Evolutionary conservation across 2,329 filamentous ascomycete genomes (phyloP), one percentile per base, ranked within the genome.

Genomic region (Geosmithia flava): DNA sequence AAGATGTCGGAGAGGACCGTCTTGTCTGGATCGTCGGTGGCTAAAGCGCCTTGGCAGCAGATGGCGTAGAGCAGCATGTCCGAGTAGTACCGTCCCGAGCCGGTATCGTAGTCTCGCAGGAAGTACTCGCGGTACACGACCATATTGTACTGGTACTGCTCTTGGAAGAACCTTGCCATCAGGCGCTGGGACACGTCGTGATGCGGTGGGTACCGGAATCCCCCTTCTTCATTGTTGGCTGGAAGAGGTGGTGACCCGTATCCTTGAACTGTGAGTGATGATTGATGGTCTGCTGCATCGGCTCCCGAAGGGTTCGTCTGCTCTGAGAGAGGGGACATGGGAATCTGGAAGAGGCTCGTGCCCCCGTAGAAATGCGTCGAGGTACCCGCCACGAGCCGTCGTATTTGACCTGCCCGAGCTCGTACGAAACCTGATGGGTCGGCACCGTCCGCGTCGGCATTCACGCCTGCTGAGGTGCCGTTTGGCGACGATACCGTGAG

Each of bases 121-220:
- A 75, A 75, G 50, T 68, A 73, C 52, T 74, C 71, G 29, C 71
- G 63, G 50, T 75, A 74, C 2, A 75, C 59, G 49, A 68, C 66
- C 69, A 74, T 72, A 53, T 69, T 64, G 51, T 71, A 72, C 37
- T 69, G 65, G 46, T 74, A 75, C 20, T 71, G 65, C 39, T 68
- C 58, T 47, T 67, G 63, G 55, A 75, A 75, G 52, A 74, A 75
- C 3, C 59, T 61, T 1, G 68, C 67, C 68, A 74, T 72, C 45
- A 72, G 60, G 17, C 59, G 56, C 48, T 67, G 68, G 13, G 66
- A 71, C 16, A 63, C 65, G 20, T 70, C 64, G 46, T 71, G 67
- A 23, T 69, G 64, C 3, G 68, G 68, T n/a, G 62, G 61, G 52
- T 68, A 70, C 43, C 54, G 61, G 57, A 58, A 7, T 8, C 42